Conservation (phyloP, 2,329 filamentous ascomycete genomes). For the Fusarium sp. region DNA sequence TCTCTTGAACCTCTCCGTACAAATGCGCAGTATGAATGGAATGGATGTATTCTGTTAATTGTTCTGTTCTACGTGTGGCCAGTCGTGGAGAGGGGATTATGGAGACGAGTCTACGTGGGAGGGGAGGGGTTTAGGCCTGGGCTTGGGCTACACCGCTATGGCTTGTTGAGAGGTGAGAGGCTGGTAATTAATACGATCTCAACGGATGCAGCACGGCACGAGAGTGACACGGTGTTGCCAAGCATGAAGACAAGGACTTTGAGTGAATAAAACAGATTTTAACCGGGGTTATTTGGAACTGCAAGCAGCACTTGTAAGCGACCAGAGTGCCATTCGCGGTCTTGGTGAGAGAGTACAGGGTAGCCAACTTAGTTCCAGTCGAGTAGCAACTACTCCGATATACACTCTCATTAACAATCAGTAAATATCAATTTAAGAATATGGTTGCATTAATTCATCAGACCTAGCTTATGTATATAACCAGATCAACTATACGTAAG, state of each 20-base stretch:
- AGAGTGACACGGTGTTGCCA: background rate
- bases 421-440: no score
- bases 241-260: background rate
- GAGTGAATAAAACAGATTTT: background rate
- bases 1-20: no score
- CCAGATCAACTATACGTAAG: no score
- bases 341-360: background rate
- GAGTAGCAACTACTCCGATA: background rate
- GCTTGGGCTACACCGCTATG: constrained; percentile 5
- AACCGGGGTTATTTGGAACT: background rate
- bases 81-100: background rate
- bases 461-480: no score
- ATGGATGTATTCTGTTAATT: background rate
- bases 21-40: no score
- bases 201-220: background rate
- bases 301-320: background rate
- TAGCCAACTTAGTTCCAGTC: background rate
- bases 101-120: background rate
- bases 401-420: background rate
- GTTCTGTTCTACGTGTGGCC: background rate
- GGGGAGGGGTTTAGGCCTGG: background rate
- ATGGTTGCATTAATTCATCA: no score
- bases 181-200: background rate
- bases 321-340: background rate
- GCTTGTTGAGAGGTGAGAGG: constrained; percentile 2